These are phyloP conservation scores for Botrytis medusae DNA, from an alignment of 2,329 filamentous ascomycete genomes.

Conservation along the genomic window DNA sequence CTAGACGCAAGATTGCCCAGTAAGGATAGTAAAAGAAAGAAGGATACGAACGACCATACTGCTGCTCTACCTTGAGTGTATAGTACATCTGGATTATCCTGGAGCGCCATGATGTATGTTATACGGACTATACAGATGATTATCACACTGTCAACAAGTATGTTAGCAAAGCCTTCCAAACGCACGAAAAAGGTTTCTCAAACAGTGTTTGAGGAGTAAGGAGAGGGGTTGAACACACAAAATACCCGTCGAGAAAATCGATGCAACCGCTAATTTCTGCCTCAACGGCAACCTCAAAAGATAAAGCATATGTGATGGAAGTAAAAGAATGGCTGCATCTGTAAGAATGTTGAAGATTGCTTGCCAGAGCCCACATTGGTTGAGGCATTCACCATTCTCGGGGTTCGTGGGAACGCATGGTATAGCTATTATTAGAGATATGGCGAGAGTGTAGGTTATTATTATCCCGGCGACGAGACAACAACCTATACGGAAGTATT, in stretches of 20 bases:
- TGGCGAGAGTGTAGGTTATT: not conserved
- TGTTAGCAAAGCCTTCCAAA: not conserved
- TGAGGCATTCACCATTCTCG: not conserved
- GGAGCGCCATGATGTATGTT: not conserved
- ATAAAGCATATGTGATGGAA: not conserved
- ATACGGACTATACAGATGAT: constrained; percentile 6
- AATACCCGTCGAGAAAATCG: not conserved
- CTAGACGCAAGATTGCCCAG: too few relatives aligned
- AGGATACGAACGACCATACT: not conserved
- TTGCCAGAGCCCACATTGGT: constrained; percentile 1
- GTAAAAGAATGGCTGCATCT: not conserved
- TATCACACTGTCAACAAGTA: not conserved
- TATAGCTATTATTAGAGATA: not conserved
- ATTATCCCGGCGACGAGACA: not conserved
- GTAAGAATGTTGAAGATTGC: constrained; percentile 5
- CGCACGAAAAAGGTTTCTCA: not conserved
- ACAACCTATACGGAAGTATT: not conserved
- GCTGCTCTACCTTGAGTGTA: constrained; percentile 7
- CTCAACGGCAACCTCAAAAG: not conserved
- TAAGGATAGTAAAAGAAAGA: not conserved
- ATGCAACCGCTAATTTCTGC: not conserved
- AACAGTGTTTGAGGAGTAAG: not conserved
- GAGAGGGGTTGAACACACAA: not conserved
- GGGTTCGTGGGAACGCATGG: not conserved
- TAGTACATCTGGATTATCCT: not conserved